Conservation (phyloP, 2,329 filamentous ascomycete genomes). For the Monosporascus sp. region DNA sequence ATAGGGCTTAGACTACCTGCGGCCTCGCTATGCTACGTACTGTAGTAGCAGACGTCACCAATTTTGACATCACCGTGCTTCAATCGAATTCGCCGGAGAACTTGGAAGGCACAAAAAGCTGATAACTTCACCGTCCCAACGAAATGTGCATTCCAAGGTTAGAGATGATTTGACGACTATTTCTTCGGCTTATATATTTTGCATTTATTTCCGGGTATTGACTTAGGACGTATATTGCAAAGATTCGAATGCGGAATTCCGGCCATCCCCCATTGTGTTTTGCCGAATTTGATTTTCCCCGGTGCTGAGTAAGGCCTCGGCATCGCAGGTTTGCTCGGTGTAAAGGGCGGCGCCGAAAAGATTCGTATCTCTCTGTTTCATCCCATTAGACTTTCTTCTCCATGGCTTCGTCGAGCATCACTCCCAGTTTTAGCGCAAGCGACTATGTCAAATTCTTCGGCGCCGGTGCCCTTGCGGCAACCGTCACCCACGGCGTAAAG, state of each 20-base stretch:
- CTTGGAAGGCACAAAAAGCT: background rate
- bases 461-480: slow-evolving; percentile 47
- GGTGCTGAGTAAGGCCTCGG: background rate
- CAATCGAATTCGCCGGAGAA: background rate
- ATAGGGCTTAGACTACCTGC: no score
- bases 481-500: slow-evolving; percentile 45
- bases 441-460: slow-evolving; percentile 50
- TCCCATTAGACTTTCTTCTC: background rate
- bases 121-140: no score
- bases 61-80: background rate
- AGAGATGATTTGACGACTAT: no score
- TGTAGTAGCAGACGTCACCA: background rate
- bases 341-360: background rate
- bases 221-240: no score
- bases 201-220: background rate
- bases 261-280: no score
- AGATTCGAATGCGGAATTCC: no score
- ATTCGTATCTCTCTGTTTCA: background rate
- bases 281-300: background rate
- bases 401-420: slow-evolving; percentile 17
- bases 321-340: no score
- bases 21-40: background rate
- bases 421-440: slow-evolving; percentile 32
- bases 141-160: no score
- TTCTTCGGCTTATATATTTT: background rate